A percentile compares a stretch with the other conserved stretches of the same genome.
Conservation (phyloP, 306 rosid species). For the Castanospermum australe region DNA sequence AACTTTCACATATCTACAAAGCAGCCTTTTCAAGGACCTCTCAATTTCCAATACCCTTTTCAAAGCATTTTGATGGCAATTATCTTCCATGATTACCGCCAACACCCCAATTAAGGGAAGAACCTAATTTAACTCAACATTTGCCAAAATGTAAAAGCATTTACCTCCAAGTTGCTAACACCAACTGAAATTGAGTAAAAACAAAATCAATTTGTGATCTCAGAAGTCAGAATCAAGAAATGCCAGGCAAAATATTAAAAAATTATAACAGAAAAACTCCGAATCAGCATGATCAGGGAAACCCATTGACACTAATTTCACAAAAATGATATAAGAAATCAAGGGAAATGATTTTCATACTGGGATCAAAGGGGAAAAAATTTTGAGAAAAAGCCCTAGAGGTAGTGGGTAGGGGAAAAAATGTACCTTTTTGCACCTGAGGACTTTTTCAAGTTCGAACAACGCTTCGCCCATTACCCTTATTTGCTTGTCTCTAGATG, state of each 20-base stretch:
- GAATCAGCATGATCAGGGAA: not conserved
- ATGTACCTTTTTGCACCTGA: conserved; percentile 3
- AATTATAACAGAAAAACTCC: too few species aligned
- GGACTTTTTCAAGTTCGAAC: conserved; percentile 12
- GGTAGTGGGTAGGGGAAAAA: not conserved
- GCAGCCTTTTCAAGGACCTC: not conserved
- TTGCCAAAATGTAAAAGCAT: not conserved
- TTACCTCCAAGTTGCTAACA: not conserved
- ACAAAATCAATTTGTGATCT: not conserved
- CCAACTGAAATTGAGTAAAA: not conserved
- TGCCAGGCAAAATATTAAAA: not conserved
- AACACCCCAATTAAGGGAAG: not conserved
- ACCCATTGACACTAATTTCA: not conserved
- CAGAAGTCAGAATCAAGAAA: not conserved
- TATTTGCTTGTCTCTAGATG: too few species aligned
- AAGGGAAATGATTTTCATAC: not conserved
- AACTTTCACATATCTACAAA: not conserved
- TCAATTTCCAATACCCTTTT: too few species aligned
- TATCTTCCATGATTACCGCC: not conserved
- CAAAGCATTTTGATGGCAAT: not conserved
- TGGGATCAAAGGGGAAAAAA: not conserved
- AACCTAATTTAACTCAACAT: not conserved
- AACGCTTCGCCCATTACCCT: conserved; percentile 3
- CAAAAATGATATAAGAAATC: not conserved
- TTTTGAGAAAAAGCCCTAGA: not conserved